These are phyloP conservation scores for Nevesoporus exiguus DNA, from an alignment of 768 basidiomycete species.

Conservation along the genomic window DNA sequence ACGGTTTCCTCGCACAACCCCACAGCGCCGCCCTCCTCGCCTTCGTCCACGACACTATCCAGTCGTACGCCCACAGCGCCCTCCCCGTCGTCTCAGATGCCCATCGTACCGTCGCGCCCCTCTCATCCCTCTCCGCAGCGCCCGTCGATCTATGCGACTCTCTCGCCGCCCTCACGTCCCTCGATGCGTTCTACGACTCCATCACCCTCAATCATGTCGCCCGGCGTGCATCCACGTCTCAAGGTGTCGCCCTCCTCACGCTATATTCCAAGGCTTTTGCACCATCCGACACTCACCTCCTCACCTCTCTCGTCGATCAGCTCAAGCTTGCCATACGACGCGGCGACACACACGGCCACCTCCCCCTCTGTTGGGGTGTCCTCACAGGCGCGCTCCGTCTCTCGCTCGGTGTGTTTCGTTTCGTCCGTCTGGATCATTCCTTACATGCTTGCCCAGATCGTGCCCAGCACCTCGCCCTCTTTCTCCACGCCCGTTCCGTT, in stretches of 20 bases:
- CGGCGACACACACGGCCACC: slow-evolving; percentile 71
- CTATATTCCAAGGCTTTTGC: slow-evolving; percentile 83
- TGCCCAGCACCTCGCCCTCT: slow-evolving; percentile 83
- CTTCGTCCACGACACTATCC: slow-evolving; percentile 70
- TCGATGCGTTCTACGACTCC: slow-evolving; percentile 79
- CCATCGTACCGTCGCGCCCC: slow-evolving; percentile 39
- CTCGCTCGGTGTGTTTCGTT: slow-evolving; percentile 52
- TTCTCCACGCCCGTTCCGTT: slow-evolving; percentile 86
- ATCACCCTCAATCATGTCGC: slow-evolving; percentile 91
- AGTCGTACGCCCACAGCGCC: slow-evolving; percentile 74
- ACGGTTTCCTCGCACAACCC: slow-evolving; percentile 60
- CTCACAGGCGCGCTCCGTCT: slow-evolving; percentile 75
- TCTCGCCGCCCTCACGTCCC: slow-evolving; percentile 43
- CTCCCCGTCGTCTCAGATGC: slow-evolving; percentile 78
- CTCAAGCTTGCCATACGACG: slow-evolving; percentile 67
- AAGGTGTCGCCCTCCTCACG: slow-evolving; percentile 90
- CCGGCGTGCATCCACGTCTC: slow-evolving; percentile 81
- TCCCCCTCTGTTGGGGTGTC: slow-evolving; percentile 89
- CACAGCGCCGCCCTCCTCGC: slow-evolving; percentile 34
- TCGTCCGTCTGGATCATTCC: neutral
- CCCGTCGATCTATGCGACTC: slow-evolving; percentile 21
- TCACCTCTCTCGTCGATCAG: slow-evolving; percentile 49
- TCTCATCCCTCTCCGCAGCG: slow-evolving; percentile 9
- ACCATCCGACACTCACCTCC: slow-evolving; percentile 32
- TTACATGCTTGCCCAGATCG: slow-evolving; percentile 50